Conservation (phyloP, 768 basidiomycete species). For the Suillus bovinus region DNA sequence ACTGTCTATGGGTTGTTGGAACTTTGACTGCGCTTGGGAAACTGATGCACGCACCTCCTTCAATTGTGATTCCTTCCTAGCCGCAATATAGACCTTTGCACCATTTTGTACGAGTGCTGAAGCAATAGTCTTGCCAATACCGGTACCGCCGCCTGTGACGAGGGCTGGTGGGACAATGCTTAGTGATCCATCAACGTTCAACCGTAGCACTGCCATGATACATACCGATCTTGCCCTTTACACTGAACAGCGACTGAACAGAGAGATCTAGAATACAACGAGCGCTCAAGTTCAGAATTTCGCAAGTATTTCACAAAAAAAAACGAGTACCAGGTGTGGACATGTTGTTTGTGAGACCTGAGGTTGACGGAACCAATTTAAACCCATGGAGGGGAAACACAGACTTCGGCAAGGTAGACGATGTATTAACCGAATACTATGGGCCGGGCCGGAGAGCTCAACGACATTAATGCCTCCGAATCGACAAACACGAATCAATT, state of each 20-base stretch:
- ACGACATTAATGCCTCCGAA: no score
- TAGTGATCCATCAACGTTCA: conserved; percentile 2
- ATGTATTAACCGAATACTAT: not conserved
- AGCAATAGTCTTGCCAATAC: no score
- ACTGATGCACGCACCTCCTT: no score
- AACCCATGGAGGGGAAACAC: not conserved
- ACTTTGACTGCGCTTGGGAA: no score
- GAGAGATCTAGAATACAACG: conserved; percentile 45
- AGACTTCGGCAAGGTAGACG: not conserved
- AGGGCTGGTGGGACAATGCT: conserved; percentile 47
- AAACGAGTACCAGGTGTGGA: not conserved
- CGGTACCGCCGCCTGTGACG: conserved; percentile 89
- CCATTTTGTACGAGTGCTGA: no score
- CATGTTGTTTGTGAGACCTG: not conserved
- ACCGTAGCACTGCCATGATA: conserved; percentile 3
- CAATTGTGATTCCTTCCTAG: no score
- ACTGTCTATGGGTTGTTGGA: conserved; percentile 38
- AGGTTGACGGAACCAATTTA: not conserved
- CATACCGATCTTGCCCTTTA: conserved; percentile 69
- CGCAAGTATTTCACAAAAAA: not conserved
- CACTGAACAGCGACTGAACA: conserved; percentile 57
- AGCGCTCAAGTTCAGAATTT: not conserved
- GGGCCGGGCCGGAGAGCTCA: not conserved
- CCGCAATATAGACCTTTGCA: no score
- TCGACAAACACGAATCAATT: no score